A percentile compares a stretch with the other conserved stretches of the same genome.
phyloP scores from a whole-genome alignment of 2,329 filamentous ascomycete species.

The Meredithiella fracta region DNA sequence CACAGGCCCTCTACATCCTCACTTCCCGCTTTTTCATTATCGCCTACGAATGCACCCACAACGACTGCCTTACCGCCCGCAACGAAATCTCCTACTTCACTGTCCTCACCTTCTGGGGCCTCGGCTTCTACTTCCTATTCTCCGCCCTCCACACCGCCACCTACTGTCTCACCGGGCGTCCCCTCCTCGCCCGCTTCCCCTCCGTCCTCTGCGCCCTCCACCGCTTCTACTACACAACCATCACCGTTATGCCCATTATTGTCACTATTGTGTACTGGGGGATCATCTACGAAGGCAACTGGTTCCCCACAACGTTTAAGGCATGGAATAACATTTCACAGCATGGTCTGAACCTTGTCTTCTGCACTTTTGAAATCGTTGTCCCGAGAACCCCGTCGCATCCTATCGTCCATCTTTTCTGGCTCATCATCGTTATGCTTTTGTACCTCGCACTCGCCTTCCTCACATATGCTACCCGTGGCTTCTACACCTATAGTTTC shows the following conservation, averaged over 20 bases:
- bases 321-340: slow-evolving; percentile 54
- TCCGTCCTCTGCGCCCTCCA: slow-evolving; percentile 48
- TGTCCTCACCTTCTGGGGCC: slow-evolving; percentile 63
- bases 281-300: slow-evolving; percentile 35
- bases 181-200: slow-evolving; percentile 43
- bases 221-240: slow-evolving; percentile 44
- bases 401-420: slow-evolving; percentile 46
- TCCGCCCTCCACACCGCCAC: slow-evolving; percentile 51
- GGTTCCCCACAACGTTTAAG: slow-evolving; percentile 34
- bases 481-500: slow-evolving; percentile 64
- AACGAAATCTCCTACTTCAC: slow-evolving; percentile 70
- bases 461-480: slow-evolving; percentile 50
- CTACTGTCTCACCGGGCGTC: slow-evolving; percentile 39
- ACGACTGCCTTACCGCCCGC: slow-evolving; percentile 30
- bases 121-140: slow-evolving; percentile 61
- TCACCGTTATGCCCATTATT: slow-evolving; percentile 48
- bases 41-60: slow-evolving; percentile 40
- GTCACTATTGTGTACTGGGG: slow-evolving; percentile 59
- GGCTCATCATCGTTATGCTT: slow-evolving; percentile 51
- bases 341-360: slow-evolving; percentile 57
- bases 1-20: slow-evolving; percentile 50
- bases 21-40: slow-evolving; percentile 52
- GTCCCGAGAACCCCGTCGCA: slow-evolving; percentile 48
- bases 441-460: slow-evolving; percentile 62
- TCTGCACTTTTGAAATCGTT: slow-evolving; percentile 60